These are phyloP conservation scores for Fistulina hepatica DNA, from an alignment of 1,284 basidiomycete genomes.

Conservation along the genomic window DNA sequence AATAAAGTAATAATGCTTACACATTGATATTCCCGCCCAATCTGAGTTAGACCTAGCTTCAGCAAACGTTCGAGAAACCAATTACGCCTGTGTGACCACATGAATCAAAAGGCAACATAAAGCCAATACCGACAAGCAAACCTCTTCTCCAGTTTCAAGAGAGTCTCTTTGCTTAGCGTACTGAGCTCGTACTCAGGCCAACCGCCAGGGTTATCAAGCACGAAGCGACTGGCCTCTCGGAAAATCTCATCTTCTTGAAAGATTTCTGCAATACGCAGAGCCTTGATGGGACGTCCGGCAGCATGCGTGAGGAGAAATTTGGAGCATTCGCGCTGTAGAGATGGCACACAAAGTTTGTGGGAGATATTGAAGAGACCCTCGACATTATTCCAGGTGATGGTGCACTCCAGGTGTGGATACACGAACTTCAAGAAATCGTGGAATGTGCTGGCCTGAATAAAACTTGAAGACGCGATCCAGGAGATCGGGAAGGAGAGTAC, in stretches of 20 bases:
- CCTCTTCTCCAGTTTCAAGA: slow-evolving; percentile 83
- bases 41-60: slow-evolving; percentile 78
- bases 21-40: slow-evolving; percentile 86
- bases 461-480: slow-evolving; percentile 1
- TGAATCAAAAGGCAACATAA: neutral
- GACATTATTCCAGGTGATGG: slow-evolving; percentile 89
- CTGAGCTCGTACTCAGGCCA: slow-evolving; percentile 77
- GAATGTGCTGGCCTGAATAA: slow-evolving; percentile 56
- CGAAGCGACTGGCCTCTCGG: slow-evolving; percentile 80
- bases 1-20: slow-evolving; percentile 31
- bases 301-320: slow-evolving; percentile 85
- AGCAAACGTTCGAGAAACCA: slow-evolving; percentile 93
- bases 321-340: slow-evolving; percentile 71
- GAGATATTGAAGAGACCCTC: slow-evolving; percentile 81
- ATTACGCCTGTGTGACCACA: slow-evolving; percentile 34
- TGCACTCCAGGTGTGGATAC: slow-evolving; percentile 83
- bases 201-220: slow-evolving; percentile 81
- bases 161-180: slow-evolving; percentile 66
- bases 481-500: slow-evolving; percentile 8
- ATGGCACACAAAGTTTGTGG: slow-evolving; percentile 74
- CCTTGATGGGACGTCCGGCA: slow-evolving; percentile 82
- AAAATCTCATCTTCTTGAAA: slow-evolving; percentile 84
- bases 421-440: slow-evolving; percentile 82
- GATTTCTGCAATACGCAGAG: slow-evolving; percentile 80
- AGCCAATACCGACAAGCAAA: slow-evolving; percentile 21